Conservation (phyloP, 441 rosid species). For the Pelargonium citronellum region DNA sequence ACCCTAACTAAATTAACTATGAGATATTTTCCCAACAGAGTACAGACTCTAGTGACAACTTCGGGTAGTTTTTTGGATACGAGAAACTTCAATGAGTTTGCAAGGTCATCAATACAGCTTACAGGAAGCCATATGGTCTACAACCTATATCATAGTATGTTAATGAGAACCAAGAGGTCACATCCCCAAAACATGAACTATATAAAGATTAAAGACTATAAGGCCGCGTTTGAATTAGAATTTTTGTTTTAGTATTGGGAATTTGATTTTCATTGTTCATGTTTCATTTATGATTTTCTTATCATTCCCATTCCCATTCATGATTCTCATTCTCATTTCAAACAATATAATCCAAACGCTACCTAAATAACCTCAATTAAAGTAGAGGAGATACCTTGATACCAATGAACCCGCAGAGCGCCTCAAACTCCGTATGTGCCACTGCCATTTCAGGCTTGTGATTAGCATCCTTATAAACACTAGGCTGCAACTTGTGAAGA, state of each 20-base stretch:
- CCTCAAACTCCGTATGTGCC: constrained; percentile 33
- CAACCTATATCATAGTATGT: neutral
- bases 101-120: neutral
- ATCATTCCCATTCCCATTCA: too few relatives aligned
- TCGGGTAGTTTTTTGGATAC: neutral
- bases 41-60: too few relatives aligned
- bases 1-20: too few relatives aligned
- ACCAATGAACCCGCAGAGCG: constrained; percentile 32
- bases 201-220: neutral
- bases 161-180: neutral
- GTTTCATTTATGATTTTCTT: too few relatives aligned
- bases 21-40: too few relatives aligned
- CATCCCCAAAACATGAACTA: neutral
- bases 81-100: neutral
- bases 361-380: neutral
- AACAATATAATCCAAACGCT: too few relatives aligned
- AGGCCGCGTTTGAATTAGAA: too few relatives aligned
- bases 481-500: constrained; percentile 26
- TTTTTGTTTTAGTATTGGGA: too few relatives aligned
- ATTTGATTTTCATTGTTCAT: too few relatives aligned
- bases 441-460: constrained; percentile 40
- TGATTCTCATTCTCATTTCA: too few relatives aligned
- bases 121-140: neutral
- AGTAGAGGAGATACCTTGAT: constrained; percentile 20
- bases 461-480: constrained; percentile 31